These are phyloP conservation scores for Xanthoparmelia taractica DNA, from an alignment of 495 filamentous ascomycete species.

Conservation along the genomic window DNA sequence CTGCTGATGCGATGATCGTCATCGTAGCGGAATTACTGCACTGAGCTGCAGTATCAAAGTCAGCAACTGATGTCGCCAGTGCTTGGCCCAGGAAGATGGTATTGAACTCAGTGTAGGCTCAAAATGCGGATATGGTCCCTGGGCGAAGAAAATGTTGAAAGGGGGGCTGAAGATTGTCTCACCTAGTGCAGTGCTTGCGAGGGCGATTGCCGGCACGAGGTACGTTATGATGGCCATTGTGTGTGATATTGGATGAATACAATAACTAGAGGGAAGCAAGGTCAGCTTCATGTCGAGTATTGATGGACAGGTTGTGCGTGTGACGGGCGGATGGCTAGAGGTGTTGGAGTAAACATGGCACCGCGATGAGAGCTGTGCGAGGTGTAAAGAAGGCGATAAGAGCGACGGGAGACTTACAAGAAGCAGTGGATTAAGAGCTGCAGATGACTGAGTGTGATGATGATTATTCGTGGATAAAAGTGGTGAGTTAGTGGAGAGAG, in stretches of 20 bases:
- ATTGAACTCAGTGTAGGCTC: not conserved
- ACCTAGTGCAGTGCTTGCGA: constrained; percentile 59
- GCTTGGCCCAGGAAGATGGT: not conserved
- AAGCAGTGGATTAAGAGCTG: constrained; percentile 21
- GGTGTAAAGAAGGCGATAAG: not conserved
- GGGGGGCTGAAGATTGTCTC: constrained; percentile 30
- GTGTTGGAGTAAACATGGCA: constrained; percentile 4
- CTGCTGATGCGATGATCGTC: constrained; percentile 33
- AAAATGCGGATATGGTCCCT: not conserved
- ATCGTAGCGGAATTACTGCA: constrained; percentile 33
- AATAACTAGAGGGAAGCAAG: constrained; percentile 13
- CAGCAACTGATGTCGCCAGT: constrained; percentile 4
- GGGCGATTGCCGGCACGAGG: constrained; percentile 65
- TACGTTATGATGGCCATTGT: constrained; percentile 71
- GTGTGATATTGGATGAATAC: constrained; percentile 32
- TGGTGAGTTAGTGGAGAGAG: constrained; percentile 31
- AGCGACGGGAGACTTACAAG: constrained; percentile 12
- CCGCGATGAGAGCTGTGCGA: not conserved
- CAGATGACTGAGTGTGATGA: constrained; percentile 19
- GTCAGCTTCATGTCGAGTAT: constrained; percentile 9
- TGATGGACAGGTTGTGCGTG: not conserved
- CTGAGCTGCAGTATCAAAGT: constrained; percentile 31
- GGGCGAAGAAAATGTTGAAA: not conserved
- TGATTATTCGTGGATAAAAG: constrained; percentile 22
- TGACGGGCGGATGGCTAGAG: constrained; percentile 20